These are phyloP conservation scores for Cryptococcus sp. DNA, from an alignment of 1,284 basidiomycete genomes.

Conservation along the genomic window DNA sequence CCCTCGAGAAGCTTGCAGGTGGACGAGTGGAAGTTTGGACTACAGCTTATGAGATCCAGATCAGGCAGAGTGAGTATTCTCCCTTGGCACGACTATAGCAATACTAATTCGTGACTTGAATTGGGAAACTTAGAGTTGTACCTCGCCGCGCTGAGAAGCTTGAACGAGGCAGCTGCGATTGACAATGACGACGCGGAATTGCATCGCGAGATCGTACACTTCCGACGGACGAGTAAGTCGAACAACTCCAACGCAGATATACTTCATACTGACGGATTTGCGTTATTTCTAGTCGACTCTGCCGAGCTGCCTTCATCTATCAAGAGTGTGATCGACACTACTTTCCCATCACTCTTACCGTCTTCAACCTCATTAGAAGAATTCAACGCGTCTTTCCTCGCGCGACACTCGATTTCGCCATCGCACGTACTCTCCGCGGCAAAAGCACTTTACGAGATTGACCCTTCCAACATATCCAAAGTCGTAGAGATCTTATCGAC, in stretches of 20 bases:
- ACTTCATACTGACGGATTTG: not conserved
- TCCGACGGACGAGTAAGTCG: conserved; percentile 61
- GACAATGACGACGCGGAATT: conserved; percentile 66
- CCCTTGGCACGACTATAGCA: not conserved
- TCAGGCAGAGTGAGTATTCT: conserved; percentile 66
- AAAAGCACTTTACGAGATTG: conserved; percentile 60
- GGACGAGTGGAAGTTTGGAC: conserved; percentile 71
- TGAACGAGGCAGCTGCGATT: conserved; percentile 63
- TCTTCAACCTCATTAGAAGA: conserved; percentile 62
- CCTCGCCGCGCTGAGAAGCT: conserved; percentile 72
- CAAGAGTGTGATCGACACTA: conserved; percentile 37
- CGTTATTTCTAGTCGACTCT: conserved; percentile 23
- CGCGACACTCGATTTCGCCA: conserved; percentile 62
- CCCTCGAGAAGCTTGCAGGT: conserved; percentile 62
- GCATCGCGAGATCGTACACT: conserved; percentile 69
- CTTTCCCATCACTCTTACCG: conserved; percentile 61
- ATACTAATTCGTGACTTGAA: too few relatives aligned
- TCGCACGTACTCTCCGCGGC: conserved; percentile 65
- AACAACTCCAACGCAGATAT: too few relatives aligned
- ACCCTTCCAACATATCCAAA: not conserved
- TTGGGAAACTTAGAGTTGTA: conserved; percentile 64
- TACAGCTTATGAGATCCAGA: conserved; percentile 75
- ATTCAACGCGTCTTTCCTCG: conserved; percentile 67
- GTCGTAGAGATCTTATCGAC: too few relatives aligned
- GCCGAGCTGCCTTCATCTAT: conserved; percentile 50